A percentile compares a stretch with the other conserved stretches of the same genome.
These are phyloP conservation scores for Dipodascus geniculatus DNA, from an alignment of 805 yeast species.

Conservation along the genomic window DNA sequence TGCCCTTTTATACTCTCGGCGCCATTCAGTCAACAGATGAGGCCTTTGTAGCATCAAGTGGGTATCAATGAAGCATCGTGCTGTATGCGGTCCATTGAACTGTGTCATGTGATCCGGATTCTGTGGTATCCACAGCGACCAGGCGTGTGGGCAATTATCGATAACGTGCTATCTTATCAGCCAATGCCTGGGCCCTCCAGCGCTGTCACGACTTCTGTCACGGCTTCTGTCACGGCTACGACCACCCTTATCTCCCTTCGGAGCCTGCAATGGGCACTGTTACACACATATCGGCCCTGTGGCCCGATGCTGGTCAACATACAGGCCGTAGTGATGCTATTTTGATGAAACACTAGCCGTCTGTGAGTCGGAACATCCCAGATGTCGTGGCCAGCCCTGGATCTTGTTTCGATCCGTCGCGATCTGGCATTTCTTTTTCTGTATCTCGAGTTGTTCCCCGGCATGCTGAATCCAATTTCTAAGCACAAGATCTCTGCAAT, in stretches of 20 bases:
- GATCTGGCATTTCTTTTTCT: too few species aligned
- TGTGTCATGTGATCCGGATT: neutral
- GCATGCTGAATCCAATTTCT: too few species aligned
- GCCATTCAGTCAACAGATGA: neutral
- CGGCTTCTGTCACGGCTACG: too few species aligned
- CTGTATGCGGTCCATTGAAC: neutral
- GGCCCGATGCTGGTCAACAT: too few species aligned
- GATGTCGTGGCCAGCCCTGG: neutral
- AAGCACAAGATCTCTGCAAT: too few species aligned
- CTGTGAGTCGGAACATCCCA: neutral
- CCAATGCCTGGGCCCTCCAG: neutral
- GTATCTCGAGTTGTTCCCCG: too few species aligned
- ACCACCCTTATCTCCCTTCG: too few species aligned
- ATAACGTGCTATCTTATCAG: neutral
- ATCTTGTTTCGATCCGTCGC: neutral
- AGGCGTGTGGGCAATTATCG: neutral
- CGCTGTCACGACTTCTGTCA: neutral
- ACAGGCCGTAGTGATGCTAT: too few species aligned
- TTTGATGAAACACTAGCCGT: neutral
- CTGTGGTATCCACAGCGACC: neutral
- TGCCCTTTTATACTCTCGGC: neutral
- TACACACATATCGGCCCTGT: too few species aligned
- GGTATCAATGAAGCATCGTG: too few species aligned
- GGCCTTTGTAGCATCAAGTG: neutral
- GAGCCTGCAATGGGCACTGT: too few species aligned